phyloP scores from a whole-genome alignment of 2,329 filamentous ascomycete species.

The Talaromyces sp. region DNA sequence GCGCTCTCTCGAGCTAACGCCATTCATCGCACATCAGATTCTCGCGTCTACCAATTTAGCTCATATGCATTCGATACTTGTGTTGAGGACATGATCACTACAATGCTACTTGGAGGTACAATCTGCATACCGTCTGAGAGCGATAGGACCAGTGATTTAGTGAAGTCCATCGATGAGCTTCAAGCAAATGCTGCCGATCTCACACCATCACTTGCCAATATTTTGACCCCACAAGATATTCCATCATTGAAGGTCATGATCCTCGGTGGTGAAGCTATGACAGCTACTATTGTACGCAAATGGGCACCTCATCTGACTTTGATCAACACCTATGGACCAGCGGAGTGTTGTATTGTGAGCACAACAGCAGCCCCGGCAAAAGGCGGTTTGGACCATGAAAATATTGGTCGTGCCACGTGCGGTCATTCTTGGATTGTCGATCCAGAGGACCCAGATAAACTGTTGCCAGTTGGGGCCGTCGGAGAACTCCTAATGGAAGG shows the following conservation, averaged over 20 bases:
- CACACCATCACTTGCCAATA: no score
- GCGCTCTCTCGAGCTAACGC: conserved; percentile 51
- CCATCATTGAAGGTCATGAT: conserved; percentile 36
- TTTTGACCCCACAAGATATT: neutral
- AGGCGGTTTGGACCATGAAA: conserved; percentile 26
- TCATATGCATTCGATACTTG: conserved; percentile 54
- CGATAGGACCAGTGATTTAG: conserved; percentile 28
- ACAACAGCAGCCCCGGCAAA: neutral
- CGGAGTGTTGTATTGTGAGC: neutral
- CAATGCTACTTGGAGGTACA: conserved; percentile 53
- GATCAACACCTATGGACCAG: no score
- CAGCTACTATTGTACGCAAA: no score
- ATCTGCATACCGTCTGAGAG: conserved; percentile 54
- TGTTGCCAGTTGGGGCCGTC: conserved; percentile 38
- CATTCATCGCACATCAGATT: conserved; percentile 43
- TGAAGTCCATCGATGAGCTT: conserved; percentile 44
- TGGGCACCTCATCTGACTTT: no score
- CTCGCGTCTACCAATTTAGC: conserved; percentile 54
- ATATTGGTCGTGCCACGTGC: conserved; percentile 37
- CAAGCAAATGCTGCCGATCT: conserved; percentile 51
- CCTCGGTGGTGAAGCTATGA: neutral
- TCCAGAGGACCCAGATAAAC: conserved; percentile 40
- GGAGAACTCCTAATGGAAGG: conserved; percentile 40
- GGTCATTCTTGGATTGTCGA: conserved; percentile 40
- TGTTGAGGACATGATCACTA: conserved; percentile 51